phyloP scores from a whole-genome alignment of 495 filamentous ascomycete species.

The Daldinia concentrica region DNA sequence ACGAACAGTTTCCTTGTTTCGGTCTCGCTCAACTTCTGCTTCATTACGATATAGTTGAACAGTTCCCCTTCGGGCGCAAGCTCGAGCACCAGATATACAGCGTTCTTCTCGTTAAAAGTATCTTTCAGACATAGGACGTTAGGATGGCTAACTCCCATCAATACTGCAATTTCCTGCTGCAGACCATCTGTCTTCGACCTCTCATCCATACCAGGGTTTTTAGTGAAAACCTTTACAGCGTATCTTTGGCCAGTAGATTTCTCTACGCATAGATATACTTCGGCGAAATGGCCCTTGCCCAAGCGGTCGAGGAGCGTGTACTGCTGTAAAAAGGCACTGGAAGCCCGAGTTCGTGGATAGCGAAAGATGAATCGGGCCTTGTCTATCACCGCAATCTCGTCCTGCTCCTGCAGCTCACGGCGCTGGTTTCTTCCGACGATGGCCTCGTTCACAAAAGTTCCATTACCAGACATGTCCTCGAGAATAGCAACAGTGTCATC shows the following conservation, averaged over 20 bases:
- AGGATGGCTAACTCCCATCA: conserved; percentile 97
- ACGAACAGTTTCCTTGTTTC: conserved; percentile 87
- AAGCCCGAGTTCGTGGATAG: conserved; percentile 79
- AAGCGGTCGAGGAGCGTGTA: conserved; percentile 86
- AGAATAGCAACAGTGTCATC: conserved; percentile 82
- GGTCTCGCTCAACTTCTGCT: conserved; percentile 83
- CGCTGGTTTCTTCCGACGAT: conserved; percentile 91
- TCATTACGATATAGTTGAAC: conserved; percentile 92
- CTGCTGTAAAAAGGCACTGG: conserved; percentile 83
- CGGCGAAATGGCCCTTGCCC: conserved; percentile 96
- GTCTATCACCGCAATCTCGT: conserved; percentile 87
- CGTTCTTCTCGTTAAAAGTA: conserved; percentile 90
- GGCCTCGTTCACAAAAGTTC: conserved; percentile 93
- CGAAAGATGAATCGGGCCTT: conserved; percentile 88
- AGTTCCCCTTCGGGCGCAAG: conserved; percentile 92
- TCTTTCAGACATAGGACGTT: conserved; percentile 94
- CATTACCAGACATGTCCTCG: conserved; percentile 95
- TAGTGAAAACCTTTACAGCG: conserved; percentile 95
- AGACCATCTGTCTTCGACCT: conserved; percentile 82
- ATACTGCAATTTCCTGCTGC: conserved; percentile 93
- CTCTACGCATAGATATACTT: conserved; percentile 91
- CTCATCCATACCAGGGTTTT: conserved; percentile 78
- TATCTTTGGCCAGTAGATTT: conserved; percentile 82
- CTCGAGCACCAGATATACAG: conserved; percentile 91
- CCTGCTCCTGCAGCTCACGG: conserved; percentile 84